Percentiles rank a stretch among this genome's conserved stretches.
phyloP scores from a whole-genome alignment of 306 rosid genomes.

The Prunus dulcis region DNA sequence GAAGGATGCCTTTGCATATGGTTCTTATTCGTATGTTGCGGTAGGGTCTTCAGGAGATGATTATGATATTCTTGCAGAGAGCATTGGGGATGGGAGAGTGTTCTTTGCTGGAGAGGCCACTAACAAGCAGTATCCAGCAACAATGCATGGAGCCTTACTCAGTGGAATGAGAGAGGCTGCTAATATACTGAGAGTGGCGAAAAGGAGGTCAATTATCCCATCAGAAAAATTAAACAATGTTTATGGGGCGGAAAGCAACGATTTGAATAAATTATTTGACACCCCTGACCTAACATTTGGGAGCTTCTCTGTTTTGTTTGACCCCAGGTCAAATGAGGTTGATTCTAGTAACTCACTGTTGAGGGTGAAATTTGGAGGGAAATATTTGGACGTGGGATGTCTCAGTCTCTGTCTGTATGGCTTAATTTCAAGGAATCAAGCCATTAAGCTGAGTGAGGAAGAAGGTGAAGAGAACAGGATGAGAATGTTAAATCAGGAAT shows the following conservation, averaged over 20 bases:
- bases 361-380: conserved; percentile 57
- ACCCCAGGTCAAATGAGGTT: conserved; percentile 46
- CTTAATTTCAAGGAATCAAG: conserved; percentile 49
- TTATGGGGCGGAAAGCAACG: conserved; percentile 31
- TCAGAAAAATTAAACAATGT: conserved; percentile 24
- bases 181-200: conserved; percentile 69
- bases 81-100: conserved; percentile 68
- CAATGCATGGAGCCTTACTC: conserved; percentile 91
- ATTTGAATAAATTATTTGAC: conserved; percentile 48
- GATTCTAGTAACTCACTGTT: conserved; percentile 51
- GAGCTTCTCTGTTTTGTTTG: conserved; percentile 62
- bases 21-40: conserved; percentile 87
- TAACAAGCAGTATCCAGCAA: conserved; percentile 83
- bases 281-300: conserved; percentile 65
- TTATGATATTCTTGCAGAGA: conserved; percentile 77
- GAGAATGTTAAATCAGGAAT: conserved; percentile 44
- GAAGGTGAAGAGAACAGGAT: conserved; percentile 59
- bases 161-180: conserved; percentile 98
- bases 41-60: conserved; percentile 89
- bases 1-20: conserved; percentile 60
- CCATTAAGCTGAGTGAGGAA: conserved; percentile 47
- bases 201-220: conserved; percentile 36
- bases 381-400: conserved; percentile 19
- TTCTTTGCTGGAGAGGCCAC: conserved; percentile 96
- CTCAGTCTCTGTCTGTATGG: conserved; percentile 45